phyloP scores from a whole-genome alignment of 2,329 filamentous ascomycete species.

The Gremmenia infestans region DNA sequence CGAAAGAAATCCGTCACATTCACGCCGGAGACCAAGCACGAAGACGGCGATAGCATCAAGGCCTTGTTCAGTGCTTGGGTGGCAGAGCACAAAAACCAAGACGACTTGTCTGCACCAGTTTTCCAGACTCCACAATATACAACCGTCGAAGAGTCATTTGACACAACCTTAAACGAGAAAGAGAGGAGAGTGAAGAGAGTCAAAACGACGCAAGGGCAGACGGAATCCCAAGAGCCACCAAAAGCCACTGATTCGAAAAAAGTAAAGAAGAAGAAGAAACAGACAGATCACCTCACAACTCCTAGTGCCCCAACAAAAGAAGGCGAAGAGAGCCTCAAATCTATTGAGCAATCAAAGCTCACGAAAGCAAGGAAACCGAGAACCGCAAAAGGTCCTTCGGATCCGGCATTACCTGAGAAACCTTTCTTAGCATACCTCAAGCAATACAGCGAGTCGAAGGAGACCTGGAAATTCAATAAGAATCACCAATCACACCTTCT shows the following conservation, averaged over 20 bases:
- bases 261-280: background rate
- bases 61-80: slow-evolving; percentile 48
- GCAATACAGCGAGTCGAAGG: slow-evolving; percentile 65
- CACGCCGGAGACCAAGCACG: slow-evolving; percentile 55
- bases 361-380: slow-evolving; percentile 17
- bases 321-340: background rate
- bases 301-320: background rate
- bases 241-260: slow-evolving; percentile 4
- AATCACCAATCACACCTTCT: slow-evolving; percentile 81
- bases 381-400: slow-evolving; percentile 1
- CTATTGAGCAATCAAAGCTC: slow-evolving; percentile 12
- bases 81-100: slow-evolving; percentile 31
- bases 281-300: background rate
- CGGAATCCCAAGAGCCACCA: background rate
- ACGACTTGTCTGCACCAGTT: slow-evolving; percentile 23
- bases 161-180: slow-evolving; percentile 27
- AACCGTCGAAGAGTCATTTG: slow-evolving; percentile 26
- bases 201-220: slow-evolving; percentile 18
- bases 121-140: slow-evolving; percentile 26
- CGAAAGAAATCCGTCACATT: slow-evolving; percentile 59
- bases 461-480: slow-evolving; percentile 94
- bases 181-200: slow-evolving; percentile 27
- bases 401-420: slow-evolving; percentile 36
- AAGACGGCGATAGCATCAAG: slow-evolving; percentile 50
- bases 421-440: slow-evolving; percentile 72